Conservation (phyloP, 306 rosid genomes). For the Trifolium subterraneum region DNA sequence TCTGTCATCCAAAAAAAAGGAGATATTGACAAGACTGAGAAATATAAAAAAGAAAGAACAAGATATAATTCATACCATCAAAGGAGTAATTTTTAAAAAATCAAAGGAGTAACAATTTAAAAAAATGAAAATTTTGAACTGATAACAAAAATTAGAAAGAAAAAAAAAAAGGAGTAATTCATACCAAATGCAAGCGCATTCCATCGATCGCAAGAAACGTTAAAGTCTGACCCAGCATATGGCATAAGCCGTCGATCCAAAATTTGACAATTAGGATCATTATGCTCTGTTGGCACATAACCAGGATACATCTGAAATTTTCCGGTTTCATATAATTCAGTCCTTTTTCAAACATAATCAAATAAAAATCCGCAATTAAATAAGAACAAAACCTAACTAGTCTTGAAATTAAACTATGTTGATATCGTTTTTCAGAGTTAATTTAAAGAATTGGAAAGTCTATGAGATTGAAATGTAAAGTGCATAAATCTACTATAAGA, state of each 20-base stretch:
- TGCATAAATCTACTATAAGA: background rate
- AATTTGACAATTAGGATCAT: background rate
- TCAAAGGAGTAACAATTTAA: conserved; percentile 1
- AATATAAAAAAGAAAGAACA: background rate
- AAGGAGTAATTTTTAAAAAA: too few relatives aligned
- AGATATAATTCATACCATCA: background rate
- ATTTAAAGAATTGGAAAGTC: too few relatives aligned
- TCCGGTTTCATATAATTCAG: background rate
- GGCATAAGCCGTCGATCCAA: conserved; percentile 46
- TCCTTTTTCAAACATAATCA: background rate
- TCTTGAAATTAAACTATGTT: background rate
- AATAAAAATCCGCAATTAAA: too few relatives aligned
- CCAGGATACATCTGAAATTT: conserved; percentile 64
- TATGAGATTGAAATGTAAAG: background rate
- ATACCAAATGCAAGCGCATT: conserved; percentile 54
- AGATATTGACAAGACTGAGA: background rate
- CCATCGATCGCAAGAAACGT: conserved; percentile 31
- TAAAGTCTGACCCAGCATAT: conserved; percentile 70
- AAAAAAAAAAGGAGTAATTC: background rate
- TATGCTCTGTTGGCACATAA: conserved; percentile 54
- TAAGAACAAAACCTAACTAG: background rate
- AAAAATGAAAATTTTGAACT: background rate
- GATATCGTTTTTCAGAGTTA: too few relatives aligned
- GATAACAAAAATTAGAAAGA: background rate
- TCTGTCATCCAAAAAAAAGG: background rate